Conservation (phyloP, 164 flowering plant species). For the Cinnamomum chago region DNA sequence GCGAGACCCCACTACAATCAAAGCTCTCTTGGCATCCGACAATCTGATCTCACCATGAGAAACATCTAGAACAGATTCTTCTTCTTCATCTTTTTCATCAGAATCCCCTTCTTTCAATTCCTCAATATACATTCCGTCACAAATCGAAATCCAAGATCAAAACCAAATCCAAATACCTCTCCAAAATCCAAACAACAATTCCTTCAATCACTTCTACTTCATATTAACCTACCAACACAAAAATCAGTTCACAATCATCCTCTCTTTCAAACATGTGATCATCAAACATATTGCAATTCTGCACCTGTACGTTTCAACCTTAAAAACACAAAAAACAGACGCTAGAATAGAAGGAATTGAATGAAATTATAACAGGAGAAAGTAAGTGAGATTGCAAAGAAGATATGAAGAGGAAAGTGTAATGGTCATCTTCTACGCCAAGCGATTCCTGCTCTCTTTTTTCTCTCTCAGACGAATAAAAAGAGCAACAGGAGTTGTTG, state of each 20-base stretch:
- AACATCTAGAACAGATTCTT: constrained; percentile 11
- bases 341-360: too few species aligned
- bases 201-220: not conserved
- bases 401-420: too few species aligned
- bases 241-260: not conserved
- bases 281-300: not conserved
- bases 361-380: too few species aligned
- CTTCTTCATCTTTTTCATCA: constrained; percentile 19
- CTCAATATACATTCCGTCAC: constrained; percentile 55
- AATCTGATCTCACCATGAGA: constrained; percentile 14
- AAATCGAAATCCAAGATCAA: constrained; percentile 6
- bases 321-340: too few species aligned
- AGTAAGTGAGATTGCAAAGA: too few species aligned
- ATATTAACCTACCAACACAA: too few species aligned
- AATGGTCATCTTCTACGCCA: too few species aligned
- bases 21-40: constrained; percentile 46
- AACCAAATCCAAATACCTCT: not conserved
- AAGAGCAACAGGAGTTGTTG: too few species aligned
- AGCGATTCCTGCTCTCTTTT: too few species aligned
- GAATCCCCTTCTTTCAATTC: constrained; percentile 45
- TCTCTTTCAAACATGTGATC: not conserved
- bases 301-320: too few species aligned
- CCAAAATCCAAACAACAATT: not conserved
- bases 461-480: too few species aligned
- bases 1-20: constrained; percentile 81